These are phyloP conservation scores for Parietichytrium sp. DNA, from an alignment of 108 stramenopile genomes.

Conservation along the genomic window DNA sequence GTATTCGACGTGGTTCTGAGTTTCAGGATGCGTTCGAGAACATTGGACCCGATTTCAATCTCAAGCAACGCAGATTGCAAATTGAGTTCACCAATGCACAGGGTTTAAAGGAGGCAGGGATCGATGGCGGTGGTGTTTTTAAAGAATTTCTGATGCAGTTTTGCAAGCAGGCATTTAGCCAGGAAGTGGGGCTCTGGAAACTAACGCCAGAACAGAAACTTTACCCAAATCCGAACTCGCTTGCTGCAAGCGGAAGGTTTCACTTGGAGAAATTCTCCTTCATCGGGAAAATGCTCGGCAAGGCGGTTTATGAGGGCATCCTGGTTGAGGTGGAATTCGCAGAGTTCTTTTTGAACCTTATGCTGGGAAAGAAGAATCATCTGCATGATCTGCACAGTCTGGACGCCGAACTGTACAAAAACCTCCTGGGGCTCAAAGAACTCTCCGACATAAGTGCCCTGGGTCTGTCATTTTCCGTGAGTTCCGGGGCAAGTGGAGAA, in stretches of 20 bases:
- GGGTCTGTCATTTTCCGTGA: constrained; percentile 79
- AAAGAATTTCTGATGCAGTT: constrained; percentile 79
- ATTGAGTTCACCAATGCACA: constrained; percentile 88
- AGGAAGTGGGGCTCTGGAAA: constrained; percentile 4
- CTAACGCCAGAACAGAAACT: not conserved
- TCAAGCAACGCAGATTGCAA: constrained; percentile 77
- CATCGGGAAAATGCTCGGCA: constrained; percentile 86
- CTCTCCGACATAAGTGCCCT: constrained; percentile 69
- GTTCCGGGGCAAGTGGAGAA: constrained; percentile 57
- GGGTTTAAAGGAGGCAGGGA: constrained; percentile 91
- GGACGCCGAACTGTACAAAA: constrained; percentile 83
- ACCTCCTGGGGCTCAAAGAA: constrained; percentile 74
- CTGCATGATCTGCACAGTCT: constrained; percentile 88
- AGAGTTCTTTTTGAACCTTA: constrained; percentile 80
- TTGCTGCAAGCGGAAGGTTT: constrained; percentile 72
- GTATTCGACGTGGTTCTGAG: constrained; percentile 68
- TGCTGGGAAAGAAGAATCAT: constrained; percentile 79
- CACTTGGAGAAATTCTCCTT: constrained; percentile 80
- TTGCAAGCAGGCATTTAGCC: constrained; percentile 54
- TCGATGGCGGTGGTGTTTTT: constrained; percentile 98
- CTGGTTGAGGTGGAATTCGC: constrained; percentile 82
- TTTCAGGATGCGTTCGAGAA: constrained; percentile 74
- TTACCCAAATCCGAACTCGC: constrained; percentile 59
- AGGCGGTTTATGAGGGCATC: constrained; percentile 87
- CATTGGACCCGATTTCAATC: constrained; percentile 64